Percentiles rank a stretch among this genome's conserved stretches.
phyloP scores from a whole-genome alignment of 192 early-diverging fungal species.

The Oehlia diaphana region DNA sequence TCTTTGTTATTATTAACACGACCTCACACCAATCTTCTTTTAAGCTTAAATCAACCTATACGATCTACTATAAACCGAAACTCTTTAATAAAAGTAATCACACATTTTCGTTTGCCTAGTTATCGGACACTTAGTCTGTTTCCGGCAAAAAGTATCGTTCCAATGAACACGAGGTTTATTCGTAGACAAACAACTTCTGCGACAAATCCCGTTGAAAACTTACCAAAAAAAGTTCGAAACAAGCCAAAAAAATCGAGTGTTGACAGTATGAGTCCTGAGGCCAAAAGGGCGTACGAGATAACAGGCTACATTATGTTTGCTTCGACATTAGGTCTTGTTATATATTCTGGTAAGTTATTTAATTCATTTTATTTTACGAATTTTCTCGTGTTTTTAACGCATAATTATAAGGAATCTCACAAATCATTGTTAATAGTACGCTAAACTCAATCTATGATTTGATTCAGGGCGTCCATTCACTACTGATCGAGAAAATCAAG shows the following conservation, averaged over 20 bases:
- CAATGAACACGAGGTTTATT: background rate
- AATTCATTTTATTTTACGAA: background rate
- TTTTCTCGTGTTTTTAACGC: background rate
- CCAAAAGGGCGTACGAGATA: background rate
- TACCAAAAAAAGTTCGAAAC: background rate
- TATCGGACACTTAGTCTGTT: background rate
- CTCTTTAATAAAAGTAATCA: background rate
- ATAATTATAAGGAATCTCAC: background rate
- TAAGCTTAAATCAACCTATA: background rate
- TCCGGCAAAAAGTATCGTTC: background rate
- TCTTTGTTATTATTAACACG: background rate
- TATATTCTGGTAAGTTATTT: constrained; percentile 6
- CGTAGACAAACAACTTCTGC: background rate
- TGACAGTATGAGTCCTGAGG: background rate
- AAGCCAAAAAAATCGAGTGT: background rate
- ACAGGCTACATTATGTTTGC: too few relatives aligned
- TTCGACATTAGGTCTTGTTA: too few relatives aligned
- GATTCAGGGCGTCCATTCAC: constrained; percentile 27
- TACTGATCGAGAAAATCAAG: constrained; percentile 22
- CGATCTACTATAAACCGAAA: background rate
- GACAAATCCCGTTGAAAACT: background rate
- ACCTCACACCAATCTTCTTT: background rate
- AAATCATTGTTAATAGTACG: background rate
- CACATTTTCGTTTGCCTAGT: background rate
- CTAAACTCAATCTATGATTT: background rate